Conservation (phyloP, 1,284 basidiomycete genomes). For the Malassezia restricta region DNA sequence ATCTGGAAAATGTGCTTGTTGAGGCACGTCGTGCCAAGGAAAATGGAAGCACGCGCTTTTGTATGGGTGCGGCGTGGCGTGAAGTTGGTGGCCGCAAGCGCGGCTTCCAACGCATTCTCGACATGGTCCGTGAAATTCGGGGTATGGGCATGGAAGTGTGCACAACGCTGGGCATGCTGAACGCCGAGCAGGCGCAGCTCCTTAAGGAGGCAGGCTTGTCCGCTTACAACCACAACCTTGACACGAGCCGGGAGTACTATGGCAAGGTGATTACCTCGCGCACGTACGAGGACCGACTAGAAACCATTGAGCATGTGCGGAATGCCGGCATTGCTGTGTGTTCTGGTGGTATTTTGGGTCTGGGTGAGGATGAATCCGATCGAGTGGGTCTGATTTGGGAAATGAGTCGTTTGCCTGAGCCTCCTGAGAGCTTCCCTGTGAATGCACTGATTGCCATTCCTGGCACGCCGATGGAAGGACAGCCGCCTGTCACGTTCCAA, state of each 20-base stretch:
- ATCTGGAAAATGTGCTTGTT: constrained; percentile 72
- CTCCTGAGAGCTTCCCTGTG: constrained; percentile 95
- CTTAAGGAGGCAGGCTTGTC: constrained; percentile 91
- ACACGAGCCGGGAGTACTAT: constrained; percentile 94
- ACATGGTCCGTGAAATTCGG: constrained; percentile 64
- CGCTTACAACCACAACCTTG: constrained; percentile 97
- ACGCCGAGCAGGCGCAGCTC: constrained; percentile 69
- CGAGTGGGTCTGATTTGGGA: constrained; percentile 89
- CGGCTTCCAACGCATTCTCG: constrained; percentile 82
- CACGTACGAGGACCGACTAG: constrained; percentile 82
- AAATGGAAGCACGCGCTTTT: constrained; percentile 92
- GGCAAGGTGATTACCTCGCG: constrained; percentile 87
- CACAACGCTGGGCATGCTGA: constrained; percentile 93
- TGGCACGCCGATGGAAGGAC: constrained; percentile 54
- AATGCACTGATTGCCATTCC: constrained; percentile 69
- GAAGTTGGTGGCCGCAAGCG: constrained; percentile 85
- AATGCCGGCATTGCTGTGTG: constrained; percentile 94
- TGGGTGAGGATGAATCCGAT: constrained; percentile 82
- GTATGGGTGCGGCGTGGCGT: constrained; percentile 99
- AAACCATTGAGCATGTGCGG: constrained; percentile 77
- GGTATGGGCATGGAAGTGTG: constrained; percentile 59
- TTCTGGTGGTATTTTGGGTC: constrained; percentile 86
- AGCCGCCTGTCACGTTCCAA: constrained; percentile 55
- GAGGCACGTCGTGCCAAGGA: constrained; percentile 74
- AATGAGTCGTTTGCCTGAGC: constrained; percentile 75